A percentile compares a stretch with the other conserved stretches of the same genome.
Conservation (phyloP, 495 filamentous ascomycete species). For the Podospora bellae-mahoneyi region DNA sequence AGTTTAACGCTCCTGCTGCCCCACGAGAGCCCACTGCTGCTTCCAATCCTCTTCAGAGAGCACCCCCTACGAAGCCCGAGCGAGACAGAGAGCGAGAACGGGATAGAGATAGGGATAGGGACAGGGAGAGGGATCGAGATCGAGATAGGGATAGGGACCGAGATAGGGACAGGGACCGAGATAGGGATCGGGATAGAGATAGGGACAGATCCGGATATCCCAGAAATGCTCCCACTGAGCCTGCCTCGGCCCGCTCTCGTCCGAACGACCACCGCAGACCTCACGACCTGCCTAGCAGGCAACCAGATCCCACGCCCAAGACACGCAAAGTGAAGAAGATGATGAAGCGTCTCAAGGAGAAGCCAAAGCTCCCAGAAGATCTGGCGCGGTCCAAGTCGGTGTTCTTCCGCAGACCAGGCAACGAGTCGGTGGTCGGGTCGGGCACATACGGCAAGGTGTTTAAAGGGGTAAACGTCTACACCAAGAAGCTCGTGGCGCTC, state of each 20-base stretch:
- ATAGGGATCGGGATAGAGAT: constrained; percentile 40
- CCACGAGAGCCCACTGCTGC: constrained; percentile 35
- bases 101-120: constrained; percentile 9
- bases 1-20: constrained; percentile 58
- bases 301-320: constrained; percentile 40
- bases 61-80: constrained; percentile 37
- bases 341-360: constrained; percentile 66
- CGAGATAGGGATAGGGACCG: constrained; percentile 19
- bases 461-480: constrained; percentile 95
- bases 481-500: constrained; percentile 81
- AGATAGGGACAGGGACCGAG: constrained; percentile 32
- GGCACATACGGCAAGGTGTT: constrained; percentile 98
- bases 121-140: constrained; percentile 21
- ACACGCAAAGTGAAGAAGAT: constrained; percentile 64
- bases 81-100: constrained; percentile 24
- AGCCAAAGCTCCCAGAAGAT: constrained; percentile 65
- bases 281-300: constrained; percentile 34
- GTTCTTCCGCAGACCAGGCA: constrained; percentile 86
- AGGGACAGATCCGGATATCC: constrained; percentile 44
- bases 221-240: constrained; percentile 47
- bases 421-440: constrained; percentile 90
- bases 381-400: constrained; percentile 76
- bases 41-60: constrained; percentile 25
- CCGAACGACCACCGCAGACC: constrained; percentile 45
- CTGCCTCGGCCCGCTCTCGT: constrained; percentile 52